Evolutionary conservation across 1,284 basidiomycete species (phyloP), one percentile per base, ranked within the genome.

Genomic region (Puccinia hordei): DNA sequence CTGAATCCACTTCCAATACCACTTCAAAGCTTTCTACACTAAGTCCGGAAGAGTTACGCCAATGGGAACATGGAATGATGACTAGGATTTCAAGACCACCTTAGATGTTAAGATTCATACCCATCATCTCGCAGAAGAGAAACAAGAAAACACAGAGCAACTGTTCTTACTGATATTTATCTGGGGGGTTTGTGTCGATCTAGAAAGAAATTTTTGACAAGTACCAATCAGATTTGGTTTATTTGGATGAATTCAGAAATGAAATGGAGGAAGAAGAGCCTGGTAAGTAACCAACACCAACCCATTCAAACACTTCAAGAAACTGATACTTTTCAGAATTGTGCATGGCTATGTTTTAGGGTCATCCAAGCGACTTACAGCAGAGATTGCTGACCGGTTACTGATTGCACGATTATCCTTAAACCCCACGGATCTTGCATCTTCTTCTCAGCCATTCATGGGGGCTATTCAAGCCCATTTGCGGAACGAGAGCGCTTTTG

Each of bases 371-470:
- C 59, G 75, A 69, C 66, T 82, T 17, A 55, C 79, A 44, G 72
- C 66, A 24, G 81, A 81, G 10, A 88, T 92, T 69, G 87, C 90
- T 35, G 94, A 96, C 86, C 89, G 92, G 38, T 87, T 96, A 9
- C 88, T 99, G 80, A 94, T 98, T 82, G 89, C 94, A 5, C 89
- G 96, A 41, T 89, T 99, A 2, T 93, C 94, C 71, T 87, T 98
- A 27, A 90, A 96, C 84, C 90, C 93, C 0, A 87, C 89, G 53
- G 85, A 87, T 33, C 91, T 92, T 89, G 90, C 44, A 92, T 94
- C 84, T 94, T n/a, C n/a, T n/a, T 97, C 84, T 86, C 92, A 4
- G 93, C 95, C 69, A 91, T 9, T 9, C 12, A 19, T 69, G 41
- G 90, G 83, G 86, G 92, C 91, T 0, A 90, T 96, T 9, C 91